Base-by-base conservation (phyloP, 352 stramenopile genomes). In the Pythium periplocum region DNA sequence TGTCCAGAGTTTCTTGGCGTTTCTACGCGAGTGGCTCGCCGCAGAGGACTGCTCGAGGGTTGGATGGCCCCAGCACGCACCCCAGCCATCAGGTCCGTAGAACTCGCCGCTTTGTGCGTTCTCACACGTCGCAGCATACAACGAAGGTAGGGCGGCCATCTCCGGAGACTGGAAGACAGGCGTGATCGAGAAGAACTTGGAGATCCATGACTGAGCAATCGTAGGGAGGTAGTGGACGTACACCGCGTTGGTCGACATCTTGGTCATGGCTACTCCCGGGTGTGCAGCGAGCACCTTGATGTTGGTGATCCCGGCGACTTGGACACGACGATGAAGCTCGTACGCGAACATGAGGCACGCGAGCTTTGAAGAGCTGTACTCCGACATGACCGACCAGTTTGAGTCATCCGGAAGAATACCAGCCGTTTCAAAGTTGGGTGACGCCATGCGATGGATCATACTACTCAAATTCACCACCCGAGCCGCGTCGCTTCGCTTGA, bases 381-480 rank as follows among this genome's bases (percentile, higher is more conserved):
- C 10, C 53, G 3, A 9, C 47, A 7, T 12, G 38, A 6, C 7
- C 43, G 37, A 7, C 40, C 12, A 3, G 5, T 42, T 12, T 55
- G 33, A 6, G 17, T 33, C 0, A 48, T 33, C 5, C 30, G 49
- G 3, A 66, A 26, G 51, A 17, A 57, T 53, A 7, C 41, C 45
- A 7, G 50, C 57, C 33, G 56, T 59, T 26, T 64, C 57, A 9
- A 51, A n/a, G 17, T 26, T 26, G 8, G 51, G 51, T 26, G 56
- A 48, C 39, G 42, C 46, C 17, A 26, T 26, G 17, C 17, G 17
- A 40, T 73, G 65, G 35, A 59, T 57, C 34, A 60, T 57, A 26
- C 68, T 79, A 39, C 71, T 80, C n/a, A 84, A 57, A 42, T 69
- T 73, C 26, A 81, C 65, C 10, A 82, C 51, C 30, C 71, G 68